A percentile compares a stretch with the other conserved stretches of the same genome.
Conservation (phyloP, 2,329 filamentous ascomycete genomes). For the Berkeleyomyces basicola region DNA sequence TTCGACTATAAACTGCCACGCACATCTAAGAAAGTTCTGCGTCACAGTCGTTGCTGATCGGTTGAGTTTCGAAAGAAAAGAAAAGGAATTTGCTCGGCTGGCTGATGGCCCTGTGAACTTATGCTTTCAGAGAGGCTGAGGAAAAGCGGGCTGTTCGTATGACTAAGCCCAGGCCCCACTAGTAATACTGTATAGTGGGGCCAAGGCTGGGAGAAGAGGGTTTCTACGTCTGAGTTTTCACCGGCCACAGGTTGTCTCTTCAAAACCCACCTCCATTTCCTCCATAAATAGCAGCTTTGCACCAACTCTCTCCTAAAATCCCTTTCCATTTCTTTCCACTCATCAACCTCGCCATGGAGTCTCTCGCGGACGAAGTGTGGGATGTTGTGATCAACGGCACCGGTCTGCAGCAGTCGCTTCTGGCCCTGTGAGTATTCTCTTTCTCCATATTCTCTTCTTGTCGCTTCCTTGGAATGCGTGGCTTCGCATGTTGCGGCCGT, state of each 20-base stretch:
- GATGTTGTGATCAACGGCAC: conserved; percentile 68
- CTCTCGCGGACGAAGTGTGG: conserved; percentile 56
- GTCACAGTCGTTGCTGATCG: conserved; percentile 20
- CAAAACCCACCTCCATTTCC: not conserved
- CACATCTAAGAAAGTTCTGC: conserved; percentile 17
- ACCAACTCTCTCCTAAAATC: not conserved
- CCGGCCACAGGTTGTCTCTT: not conserved
- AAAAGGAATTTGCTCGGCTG: conserved; percentile 18
- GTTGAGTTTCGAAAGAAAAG: conserved; percentile 23
- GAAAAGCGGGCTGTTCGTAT: not conserved
- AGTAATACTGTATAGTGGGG: not conserved
- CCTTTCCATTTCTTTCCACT: conserved; percentile 9
- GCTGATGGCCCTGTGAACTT: not conserved
- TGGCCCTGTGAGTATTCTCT: conserved; percentile 49
- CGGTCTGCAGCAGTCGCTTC: conserved; percentile 59
- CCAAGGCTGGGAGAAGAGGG: conserved; percentile 5
- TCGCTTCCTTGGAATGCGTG: conserved; percentile 19
- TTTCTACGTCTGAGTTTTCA: not conserved
- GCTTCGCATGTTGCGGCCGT: conserved; percentile 16
- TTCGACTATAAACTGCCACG: conserved; percentile 6
- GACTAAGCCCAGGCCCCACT: conserved; percentile 7
- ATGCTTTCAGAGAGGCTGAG: not conserved
- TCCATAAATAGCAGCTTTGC: conserved; percentile 15
- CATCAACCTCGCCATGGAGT: conserved; percentile 42
- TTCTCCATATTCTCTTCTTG: not conserved